A percentile compares a stretch with the other conserved stretches of the same genome.
Conservation (phyloP, 106 monocot genomes). For the Vanilla planifolia region DNA sequence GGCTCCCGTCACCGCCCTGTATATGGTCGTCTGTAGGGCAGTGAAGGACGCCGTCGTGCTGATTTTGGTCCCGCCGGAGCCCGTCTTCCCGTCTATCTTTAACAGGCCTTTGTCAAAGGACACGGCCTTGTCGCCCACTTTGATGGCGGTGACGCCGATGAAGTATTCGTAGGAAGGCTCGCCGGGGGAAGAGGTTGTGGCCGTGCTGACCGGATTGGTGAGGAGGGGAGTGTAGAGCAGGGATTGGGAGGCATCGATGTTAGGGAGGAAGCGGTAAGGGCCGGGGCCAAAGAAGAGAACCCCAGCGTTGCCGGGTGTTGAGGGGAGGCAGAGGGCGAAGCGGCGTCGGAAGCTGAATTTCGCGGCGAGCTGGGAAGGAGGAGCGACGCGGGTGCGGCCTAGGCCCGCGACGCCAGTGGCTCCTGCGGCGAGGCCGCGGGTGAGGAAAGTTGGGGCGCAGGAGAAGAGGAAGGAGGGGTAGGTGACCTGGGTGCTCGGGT, state of each 20-base stretch:
- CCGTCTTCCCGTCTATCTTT: conserved; percentile 27
- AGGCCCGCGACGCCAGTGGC: conserved; percentile 37
- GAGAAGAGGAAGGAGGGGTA: conserved; percentile 31
- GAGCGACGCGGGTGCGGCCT: conserved; percentile 27
- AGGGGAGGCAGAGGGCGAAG: conserved; percentile 61
- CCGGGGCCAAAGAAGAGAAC: conserved; percentile 65
- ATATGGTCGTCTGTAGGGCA: conserved; percentile 37
- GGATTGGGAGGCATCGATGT: conserved; percentile 28
- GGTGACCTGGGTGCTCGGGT: conserved; percentile 15
- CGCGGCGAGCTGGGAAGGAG: conserved; percentile 46
- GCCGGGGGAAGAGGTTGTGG: conserved; percentile 17
- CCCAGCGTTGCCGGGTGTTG: conserved; percentile 15
- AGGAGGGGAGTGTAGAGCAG: conserved; percentile 64
- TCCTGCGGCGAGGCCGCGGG: conserved; percentile 34
- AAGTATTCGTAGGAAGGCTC: conserved; percentile 68
- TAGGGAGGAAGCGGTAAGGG: conserved; percentile 47
- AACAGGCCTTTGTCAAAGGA: conserved; percentile 35
- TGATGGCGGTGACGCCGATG: conserved; percentile 48
- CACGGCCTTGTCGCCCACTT: conserved; percentile 28
- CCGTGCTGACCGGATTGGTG: conserved; percentile 65
- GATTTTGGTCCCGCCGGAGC: conserved; percentile 61
- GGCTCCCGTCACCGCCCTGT: conserved; percentile 27
- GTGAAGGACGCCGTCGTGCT: conserved; percentile 59
- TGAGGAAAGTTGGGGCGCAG: conserved; percentile 30
- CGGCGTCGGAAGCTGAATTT: conserved; percentile 30